A percentile compares a stretch with the other conserved stretches of the same genome.
phyloP scores from a whole-genome alignment of 257 asterid species.

The Forsythia suspensa region DNA sequence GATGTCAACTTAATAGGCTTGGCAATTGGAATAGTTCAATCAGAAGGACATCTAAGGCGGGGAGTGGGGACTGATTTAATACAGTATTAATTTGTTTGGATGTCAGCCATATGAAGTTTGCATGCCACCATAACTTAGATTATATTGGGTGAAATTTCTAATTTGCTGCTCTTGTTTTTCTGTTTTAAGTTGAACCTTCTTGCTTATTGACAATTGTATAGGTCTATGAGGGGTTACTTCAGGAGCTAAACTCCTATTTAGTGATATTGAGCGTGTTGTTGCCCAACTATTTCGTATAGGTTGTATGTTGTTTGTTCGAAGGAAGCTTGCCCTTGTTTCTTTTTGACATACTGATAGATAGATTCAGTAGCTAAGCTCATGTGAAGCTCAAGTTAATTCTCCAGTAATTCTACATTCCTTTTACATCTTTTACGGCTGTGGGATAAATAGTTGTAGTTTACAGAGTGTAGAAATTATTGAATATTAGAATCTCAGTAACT shows the following conservation, averaged over 20 bases:
- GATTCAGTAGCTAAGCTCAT: background rate
- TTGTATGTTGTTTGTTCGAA: background rate
- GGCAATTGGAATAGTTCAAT: background rate
- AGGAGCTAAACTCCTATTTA: background rate
- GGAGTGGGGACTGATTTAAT: background rate
- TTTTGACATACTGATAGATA: background rate
- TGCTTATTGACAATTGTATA: background rate
- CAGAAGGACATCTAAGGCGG: background rate
- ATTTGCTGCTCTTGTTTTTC: background rate
- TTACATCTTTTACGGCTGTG: background rate
- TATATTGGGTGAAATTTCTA: background rate
- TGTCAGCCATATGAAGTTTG: background rate
- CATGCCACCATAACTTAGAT: background rate
- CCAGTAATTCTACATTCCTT: constrained; percentile 4
- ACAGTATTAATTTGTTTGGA: constrained; percentile 3
- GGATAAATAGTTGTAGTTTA: constrained; percentile 3
- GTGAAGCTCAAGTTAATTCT: constrained; percentile 14
- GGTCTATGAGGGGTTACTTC: background rate
- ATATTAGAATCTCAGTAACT: background rate
- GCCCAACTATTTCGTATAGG: background rate
- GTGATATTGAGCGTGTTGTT: background rate
- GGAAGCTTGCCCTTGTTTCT: background rate
- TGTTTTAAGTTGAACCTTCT: background rate
- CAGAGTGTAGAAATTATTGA: background rate
- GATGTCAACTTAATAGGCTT: background rate